These are phyloP conservation scores for Epichloe uncinata DNA, from an alignment of 2,329 filamentous ascomycete genomes.

Conservation along the genomic window DNA sequence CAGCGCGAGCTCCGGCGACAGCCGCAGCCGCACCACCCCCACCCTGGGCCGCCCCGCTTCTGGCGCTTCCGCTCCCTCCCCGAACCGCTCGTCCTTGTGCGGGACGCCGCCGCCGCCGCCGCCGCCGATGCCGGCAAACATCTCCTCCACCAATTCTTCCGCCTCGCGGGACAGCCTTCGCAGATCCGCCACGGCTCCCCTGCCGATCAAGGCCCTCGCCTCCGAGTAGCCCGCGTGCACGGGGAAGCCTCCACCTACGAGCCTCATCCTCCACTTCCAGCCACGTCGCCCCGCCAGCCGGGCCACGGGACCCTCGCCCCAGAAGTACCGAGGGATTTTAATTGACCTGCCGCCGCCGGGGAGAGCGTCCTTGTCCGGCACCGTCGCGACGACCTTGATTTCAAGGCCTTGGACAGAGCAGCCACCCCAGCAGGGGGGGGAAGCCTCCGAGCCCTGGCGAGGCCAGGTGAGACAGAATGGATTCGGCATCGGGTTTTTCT, in stretches of 20 bases:
- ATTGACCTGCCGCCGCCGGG: background rate
- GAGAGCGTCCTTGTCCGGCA: background rate
- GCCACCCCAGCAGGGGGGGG: conserved; percentile 4
- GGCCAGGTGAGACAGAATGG: background rate
- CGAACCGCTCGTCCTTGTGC: background rate
- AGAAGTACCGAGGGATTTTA: conserved; percentile 8
- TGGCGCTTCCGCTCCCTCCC: background rate
- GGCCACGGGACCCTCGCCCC: conserved; percentile 5
- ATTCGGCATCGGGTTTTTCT: background rate
- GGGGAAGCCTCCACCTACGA: background rate
- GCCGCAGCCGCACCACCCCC: conserved; percentile 6
- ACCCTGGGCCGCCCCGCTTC: conserved; percentile 4
- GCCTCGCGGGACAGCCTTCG: conserved; percentile 7
- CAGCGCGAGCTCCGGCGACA: conserved; percentile 10
- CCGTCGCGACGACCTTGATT: conserved; percentile 5
- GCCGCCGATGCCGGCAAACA: conserved; percentile 7
- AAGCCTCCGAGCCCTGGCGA: background rate
- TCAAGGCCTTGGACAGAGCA: conserved; percentile 7
- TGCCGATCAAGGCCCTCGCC: conserved; percentile 7
- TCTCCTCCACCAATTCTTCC: conserved; percentile 4
- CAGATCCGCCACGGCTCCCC: conserved; percentile 7
- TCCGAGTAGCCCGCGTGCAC: conserved; percentile 8
- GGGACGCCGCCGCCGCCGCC: background rate
- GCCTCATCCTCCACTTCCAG: background rate
- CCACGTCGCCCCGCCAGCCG: background rate